Base-by-base conservation (phyloP, 192 early-diverging fungal species). In the Borealophlyctis nickersoniae region DNA sequence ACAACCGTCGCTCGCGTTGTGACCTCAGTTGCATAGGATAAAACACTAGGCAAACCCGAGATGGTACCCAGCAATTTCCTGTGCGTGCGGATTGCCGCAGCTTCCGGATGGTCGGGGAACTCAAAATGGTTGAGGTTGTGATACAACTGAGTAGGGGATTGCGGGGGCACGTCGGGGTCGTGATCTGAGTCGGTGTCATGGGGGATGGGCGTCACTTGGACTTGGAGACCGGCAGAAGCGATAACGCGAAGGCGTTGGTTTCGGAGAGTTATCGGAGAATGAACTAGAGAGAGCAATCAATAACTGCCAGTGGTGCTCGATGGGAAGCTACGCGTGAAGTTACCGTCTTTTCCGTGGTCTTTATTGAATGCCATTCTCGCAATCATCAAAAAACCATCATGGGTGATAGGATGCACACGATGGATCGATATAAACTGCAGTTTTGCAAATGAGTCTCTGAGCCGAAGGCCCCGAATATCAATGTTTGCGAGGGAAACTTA, bases 331-430 rank as follows among this genome's bases (percentile, higher is more conserved):
- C n/a, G n/a, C n/a, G n/a, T n/a, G 16, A 48, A 58, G 4, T 28
- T 33, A 60, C 69, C 65, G 14, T 49, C 24, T 7, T 11, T 24
- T 34, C 53, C 55, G 32, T 73, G 58, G 49, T 66, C 29, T 28
- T 75, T 67, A 24, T 67, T 72, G 74, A 95, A 99, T 1, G 93
- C 95, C 30, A 86, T 88, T 55, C 94, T 87, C 0, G 91, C 91
- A 62, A 98, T 84, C 63, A 98, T 71, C 32, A 99, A 73, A 53
- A 95, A 97, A 16, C 97, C 97, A 49, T 93, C 86, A 58, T 96
- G 87, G 0, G 88, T 91, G 27, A 89, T 79, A 9, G 97, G 93
- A 66, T 97, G 92, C 55, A 94, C 79, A 16, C 97, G 84, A 66
- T 99, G 95, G 0, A 99, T 85, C 11, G 92, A 90, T 34, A 98